These are phyloP conservation scores for Starmerella vitae DNA, from an alignment of 805 yeast genomes.

Conservation along the genomic window DNA sequence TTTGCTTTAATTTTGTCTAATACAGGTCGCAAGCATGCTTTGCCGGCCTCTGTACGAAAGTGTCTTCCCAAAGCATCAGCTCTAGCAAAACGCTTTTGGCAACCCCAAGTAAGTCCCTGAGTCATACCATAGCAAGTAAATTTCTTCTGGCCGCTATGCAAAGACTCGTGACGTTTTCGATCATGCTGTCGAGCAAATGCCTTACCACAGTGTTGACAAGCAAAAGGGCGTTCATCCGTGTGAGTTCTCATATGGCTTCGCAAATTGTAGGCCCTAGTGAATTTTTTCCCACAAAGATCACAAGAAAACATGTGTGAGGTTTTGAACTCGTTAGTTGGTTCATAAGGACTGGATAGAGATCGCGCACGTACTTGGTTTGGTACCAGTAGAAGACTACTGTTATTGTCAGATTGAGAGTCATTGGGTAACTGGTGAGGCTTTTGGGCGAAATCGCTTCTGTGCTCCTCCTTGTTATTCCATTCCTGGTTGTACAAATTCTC, in stretches of 20 bases:
- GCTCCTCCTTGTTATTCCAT: background rate
- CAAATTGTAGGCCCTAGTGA: constrained; percentile 85
- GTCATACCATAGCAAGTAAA: constrained; percentile 52
- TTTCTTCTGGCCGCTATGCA: constrained; percentile 62
- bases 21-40: constrained; percentile 51
- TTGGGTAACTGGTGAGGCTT: too few species aligned
- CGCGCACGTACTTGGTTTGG: background rate
- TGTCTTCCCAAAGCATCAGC: constrained; percentile 69
- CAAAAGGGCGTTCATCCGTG: constrained; percentile 56
- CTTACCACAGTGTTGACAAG: constrained; percentile 49
- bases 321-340: constrained; percentile 42
- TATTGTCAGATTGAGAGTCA: too few species aligned
- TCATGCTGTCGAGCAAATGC: constrained; percentile 70
- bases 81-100: constrained; percentile 59
- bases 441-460: too few species aligned
- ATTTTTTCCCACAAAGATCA: constrained; percentile 67
- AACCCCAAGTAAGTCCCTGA: constrained; percentile 43
- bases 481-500: background rate
- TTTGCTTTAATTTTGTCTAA: constrained; percentile 35
- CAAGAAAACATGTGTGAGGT: constrained; percentile 66
- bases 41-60: constrained; percentile 62
- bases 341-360: constrained; percentile 35
- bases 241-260: constrained; percentile 87
- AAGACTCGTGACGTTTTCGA: constrained; percentile 56
- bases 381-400: background rate